Conservation (phyloP, 768 basidiomycete species). For the Leccinum barrowsii region DNA sequence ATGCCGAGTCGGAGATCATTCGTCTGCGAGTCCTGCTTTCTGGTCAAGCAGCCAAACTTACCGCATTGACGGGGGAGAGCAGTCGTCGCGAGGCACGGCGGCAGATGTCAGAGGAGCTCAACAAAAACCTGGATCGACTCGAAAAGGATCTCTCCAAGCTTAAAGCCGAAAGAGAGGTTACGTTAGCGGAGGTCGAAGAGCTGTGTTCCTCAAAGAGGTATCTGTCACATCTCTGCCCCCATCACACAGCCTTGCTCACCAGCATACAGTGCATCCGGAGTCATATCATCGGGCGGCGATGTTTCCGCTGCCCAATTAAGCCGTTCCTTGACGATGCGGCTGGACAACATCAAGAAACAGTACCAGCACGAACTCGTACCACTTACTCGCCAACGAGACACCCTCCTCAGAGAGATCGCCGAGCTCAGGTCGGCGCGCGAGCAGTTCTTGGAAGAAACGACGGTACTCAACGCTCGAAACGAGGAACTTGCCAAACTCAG, state of each 20-base stretch:
- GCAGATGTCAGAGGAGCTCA: slow-evolving; percentile 75
- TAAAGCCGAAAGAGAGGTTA: slow-evolving; percentile 86
- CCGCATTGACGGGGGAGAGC: slow-evolving; percentile 78
- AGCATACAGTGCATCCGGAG: slow-evolving; percentile 25
- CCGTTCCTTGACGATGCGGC: slow-evolving; percentile 75
- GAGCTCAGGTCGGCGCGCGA: slow-evolving; percentile 88
- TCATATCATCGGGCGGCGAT: slow-evolving; percentile 28
- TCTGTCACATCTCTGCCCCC: slow-evolving; percentile 15
- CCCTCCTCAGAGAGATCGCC: slow-evolving; percentile 71
- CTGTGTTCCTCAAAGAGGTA: slow-evolving; percentile 73
- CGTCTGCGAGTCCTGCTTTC: slow-evolving; percentile 80
- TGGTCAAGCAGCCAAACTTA: slow-evolving; percentile 84
- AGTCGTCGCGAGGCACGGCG: slow-evolving; percentile 75
- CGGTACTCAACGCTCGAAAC: slow-evolving; percentile 85
- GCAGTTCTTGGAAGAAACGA: slow-evolving; percentile 86
- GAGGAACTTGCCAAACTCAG: slow-evolving; percentile 89
- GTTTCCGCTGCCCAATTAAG: slow-evolving; percentile 44
- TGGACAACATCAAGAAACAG: slow-evolving; percentile 83
- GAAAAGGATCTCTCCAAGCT: slow-evolving; percentile 86
- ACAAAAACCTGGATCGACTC: slow-evolving; percentile 68
- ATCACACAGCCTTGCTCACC: slow-evolving; percentile 22
- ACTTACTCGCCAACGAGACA: slow-evolving; percentile 78
- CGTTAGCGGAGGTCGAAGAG: slow-evolving; percentile 92
- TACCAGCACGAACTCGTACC: slow-evolving; percentile 86
- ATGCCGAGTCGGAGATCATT: slow-evolving; percentile 90